Evolutionary conservation across 1,139 yeast genomes (phyloP).

Genomic region (Hyphopichia khmerensis): DNA sequence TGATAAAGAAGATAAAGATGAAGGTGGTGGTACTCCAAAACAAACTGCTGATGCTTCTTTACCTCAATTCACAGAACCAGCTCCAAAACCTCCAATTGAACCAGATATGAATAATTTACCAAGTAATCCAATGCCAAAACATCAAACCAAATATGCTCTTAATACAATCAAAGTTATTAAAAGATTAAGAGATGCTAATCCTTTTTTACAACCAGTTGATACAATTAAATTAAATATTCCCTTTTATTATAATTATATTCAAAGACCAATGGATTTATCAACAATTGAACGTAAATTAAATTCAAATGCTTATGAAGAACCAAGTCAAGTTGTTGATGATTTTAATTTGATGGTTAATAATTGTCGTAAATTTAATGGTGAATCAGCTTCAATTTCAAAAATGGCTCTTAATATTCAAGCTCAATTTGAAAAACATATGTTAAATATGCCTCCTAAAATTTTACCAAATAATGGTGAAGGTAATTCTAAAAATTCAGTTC

Average conservation of each 20-base stretch:
- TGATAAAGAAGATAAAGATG: slow-evolving; percentile 2
- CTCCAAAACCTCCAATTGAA: slow-evolving; percentile 69
- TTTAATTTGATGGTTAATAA: slow-evolving; percentile 83
- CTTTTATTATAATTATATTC: slow-evolving; percentile 77
- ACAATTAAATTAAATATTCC: slow-evolving; percentile 87
- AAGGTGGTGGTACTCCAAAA: slow-evolving; percentile 3
- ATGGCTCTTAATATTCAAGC: slow-evolving; percentile 92
- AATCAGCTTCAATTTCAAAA: slow-evolving; percentile 74
- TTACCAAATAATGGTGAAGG: slow-evolving; percentile 46
- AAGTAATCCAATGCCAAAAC: slow-evolving; percentile 73
- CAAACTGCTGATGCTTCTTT: slow-evolving; percentile 3
- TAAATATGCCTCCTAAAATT: slow-evolving; percentile 84
- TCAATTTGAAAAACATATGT: slow-evolving; percentile 89
- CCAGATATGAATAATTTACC: slow-evolving; percentile 74
- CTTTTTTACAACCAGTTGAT: slow-evolving; percentile 89
- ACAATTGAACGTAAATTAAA: slow-evolving; percentile 82
- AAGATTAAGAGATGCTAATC: slow-evolving; percentile 88
- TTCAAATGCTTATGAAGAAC: slow-evolving; percentile 67
- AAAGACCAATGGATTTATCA: slow-evolving; percentile 89
- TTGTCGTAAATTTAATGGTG: slow-evolving; percentile 84
- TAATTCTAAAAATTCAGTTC: slow-evolving; percentile 41
- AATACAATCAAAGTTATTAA: slow-evolving; percentile 78
- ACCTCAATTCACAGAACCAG: slow-evolving; percentile 45
- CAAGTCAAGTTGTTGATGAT: slow-evolving; percentile 71
- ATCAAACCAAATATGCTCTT: slow-evolving; percentile 72